Percentiles rank a stretch among this genome's conserved stretches.
Conservation (phyloP, 331 rosid genomes). For the Quercus phellos region DNA sequence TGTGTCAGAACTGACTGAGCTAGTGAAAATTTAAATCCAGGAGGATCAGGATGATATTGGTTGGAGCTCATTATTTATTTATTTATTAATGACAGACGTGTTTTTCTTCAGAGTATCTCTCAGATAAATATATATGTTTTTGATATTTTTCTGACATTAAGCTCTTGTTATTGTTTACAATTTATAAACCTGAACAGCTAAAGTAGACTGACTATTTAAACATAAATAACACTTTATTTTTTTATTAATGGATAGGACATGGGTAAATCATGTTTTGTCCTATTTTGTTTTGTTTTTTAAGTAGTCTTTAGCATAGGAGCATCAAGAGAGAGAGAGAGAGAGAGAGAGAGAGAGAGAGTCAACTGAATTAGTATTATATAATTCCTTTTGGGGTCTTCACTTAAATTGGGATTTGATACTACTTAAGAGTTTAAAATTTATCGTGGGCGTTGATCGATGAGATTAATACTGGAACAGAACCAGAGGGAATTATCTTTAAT, state of each 20-base stretch:
- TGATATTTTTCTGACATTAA: conserved; percentile 18
- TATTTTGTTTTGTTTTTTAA: too few species aligned
- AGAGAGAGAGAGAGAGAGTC: neutral
- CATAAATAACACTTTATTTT: conserved; percentile 8
- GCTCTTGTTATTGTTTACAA: conserved; percentile 6
- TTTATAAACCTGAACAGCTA: neutral
- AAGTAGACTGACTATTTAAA: conserved; percentile 24
- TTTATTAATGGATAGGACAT: neutral
- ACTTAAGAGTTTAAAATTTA: neutral
- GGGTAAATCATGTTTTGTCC: too few species aligned
- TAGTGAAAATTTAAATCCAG: conserved; percentile 36
- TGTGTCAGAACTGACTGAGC: conserved; percentile 2
- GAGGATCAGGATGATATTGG: conserved; percentile 20
- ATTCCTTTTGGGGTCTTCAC: neutral
- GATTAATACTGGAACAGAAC: neutral
- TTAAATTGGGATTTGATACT: neutral
- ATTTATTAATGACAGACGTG: conserved; percentile 13
- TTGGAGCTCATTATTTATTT: conserved; percentile 15
- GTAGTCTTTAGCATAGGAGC: too few species aligned
- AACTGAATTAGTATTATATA: neutral
- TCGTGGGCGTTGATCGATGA: neutral
- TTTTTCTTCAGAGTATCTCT: conserved; percentile 18
- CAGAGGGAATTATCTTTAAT: neutral
- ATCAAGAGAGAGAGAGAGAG: too few species aligned
- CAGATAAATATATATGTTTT: conserved; percentile 19